phyloP scores from a whole-genome alignment of 1,284 basidiomycete genomes.

The Cystobasidium sp. region DNA sequence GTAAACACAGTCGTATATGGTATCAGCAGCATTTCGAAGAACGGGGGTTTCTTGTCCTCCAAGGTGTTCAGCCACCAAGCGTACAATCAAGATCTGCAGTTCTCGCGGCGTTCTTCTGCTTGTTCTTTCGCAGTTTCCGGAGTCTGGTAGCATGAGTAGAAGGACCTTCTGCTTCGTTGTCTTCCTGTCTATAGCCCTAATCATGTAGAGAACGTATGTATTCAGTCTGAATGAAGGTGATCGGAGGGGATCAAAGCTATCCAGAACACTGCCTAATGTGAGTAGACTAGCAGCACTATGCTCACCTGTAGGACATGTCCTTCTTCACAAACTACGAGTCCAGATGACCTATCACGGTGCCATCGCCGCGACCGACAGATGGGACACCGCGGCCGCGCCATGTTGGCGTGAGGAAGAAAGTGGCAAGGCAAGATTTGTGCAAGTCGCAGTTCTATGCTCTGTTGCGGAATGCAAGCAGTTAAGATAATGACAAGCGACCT shows the following conservation, averaged over 20 bases:
- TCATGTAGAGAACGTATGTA: background rate
- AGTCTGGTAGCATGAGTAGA: constrained; percentile 5
- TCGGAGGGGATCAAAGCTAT: background rate
- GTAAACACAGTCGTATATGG: background rate
- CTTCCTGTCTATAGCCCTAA: constrained; percentile 44
- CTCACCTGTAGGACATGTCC: constrained; percentile 50
- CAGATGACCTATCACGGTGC: constrained; percentile 49
- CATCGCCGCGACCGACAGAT: constrained; percentile 48
- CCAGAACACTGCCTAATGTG: background rate
- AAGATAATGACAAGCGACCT: background rate
- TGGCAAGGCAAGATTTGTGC: background rate
- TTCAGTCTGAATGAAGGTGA: background rate
- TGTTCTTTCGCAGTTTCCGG: constrained; percentile 45
- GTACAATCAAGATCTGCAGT: constrained; percentile 36
- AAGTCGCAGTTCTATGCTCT: background rate
- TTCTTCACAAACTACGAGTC: constrained; percentile 51
- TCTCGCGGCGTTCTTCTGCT: constrained; percentile 13
- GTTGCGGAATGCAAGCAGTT: no score
- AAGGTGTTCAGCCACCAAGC: constrained; percentile 1
- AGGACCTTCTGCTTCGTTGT: constrained; percentile 39
- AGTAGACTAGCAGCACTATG: background rate
- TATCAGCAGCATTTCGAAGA: background rate
- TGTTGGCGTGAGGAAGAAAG: constrained; percentile 8
- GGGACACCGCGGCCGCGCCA: constrained; percentile 48
- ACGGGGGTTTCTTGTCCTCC: no score